phyloP scores from a whole-genome alignment of 148 eudicot species.

The Arctostaphylos glauca region DNA sequence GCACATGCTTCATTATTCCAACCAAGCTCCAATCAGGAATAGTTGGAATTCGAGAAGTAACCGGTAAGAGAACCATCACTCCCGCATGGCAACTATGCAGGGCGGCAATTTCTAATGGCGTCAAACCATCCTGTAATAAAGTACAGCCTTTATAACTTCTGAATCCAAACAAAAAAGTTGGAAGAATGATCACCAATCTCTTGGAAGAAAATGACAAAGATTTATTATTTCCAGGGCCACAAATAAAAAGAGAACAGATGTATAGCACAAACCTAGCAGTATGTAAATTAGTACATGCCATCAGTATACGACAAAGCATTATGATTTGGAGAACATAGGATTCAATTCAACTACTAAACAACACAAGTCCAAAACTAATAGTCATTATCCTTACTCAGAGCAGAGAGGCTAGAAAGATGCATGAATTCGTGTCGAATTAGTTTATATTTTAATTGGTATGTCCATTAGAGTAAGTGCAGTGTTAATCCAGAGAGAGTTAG shows the following conservation, averaged over 20 bases:
- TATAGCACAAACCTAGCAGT: neutral
- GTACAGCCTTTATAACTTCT: neutral
- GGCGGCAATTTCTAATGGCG: constrained; percentile 30
- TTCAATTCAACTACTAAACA: too few relatives aligned
- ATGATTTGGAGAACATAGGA: neutral
- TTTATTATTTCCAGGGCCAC: neutral
- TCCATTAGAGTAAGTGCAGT: neutral
- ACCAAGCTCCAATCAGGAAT: constrained; percentile 27
- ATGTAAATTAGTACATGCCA: neutral
- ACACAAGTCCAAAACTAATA: too few relatives aligned
- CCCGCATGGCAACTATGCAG: neutral
- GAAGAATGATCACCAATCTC: neutral
- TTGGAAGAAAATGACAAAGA: too few relatives aligned
- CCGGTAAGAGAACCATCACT: constrained; percentile 24
- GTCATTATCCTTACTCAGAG: too few relatives aligned
- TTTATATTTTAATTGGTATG: neutral
- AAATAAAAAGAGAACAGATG: neutral
- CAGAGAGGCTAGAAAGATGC: neutral
- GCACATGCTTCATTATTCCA: constrained; percentile 18
- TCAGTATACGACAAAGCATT: neutral
- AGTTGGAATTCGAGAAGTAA: constrained; percentile 20
- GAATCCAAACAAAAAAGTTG: neutral
- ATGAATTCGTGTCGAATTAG: neutral
- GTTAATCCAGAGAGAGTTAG: neutral
- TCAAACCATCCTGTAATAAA: constrained; percentile 22